A percentile compares a stretch with the other conserved stretches of the same genome.
Evolutionary conservation across 768 basidiomycete genomes (phyloP).

Genomic region (Mycena epipterygia): DNA sequence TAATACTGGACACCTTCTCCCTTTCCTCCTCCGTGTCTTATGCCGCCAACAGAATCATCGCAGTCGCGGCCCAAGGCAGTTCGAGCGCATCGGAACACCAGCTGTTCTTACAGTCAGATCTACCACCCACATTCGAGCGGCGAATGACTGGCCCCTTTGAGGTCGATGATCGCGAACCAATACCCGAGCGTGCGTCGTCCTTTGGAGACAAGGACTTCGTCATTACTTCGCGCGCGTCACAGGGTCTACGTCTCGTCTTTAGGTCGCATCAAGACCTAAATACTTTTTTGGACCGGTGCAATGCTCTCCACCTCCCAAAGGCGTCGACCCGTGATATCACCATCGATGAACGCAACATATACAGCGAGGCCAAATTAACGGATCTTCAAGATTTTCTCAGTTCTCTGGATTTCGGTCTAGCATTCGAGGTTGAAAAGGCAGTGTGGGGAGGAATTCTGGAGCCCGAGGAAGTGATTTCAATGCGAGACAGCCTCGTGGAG

Average conservation of each 20-base stretch:
- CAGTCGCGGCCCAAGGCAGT: conserved; percentile 35
- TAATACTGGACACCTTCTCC: neutral
- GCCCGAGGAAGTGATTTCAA: conserved; percentile 33
- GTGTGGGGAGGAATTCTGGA: conserved; percentile 45
- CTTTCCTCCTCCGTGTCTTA: conserved; percentile 39
- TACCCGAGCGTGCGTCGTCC: conserved; percentile 40
- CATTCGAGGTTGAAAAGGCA: conserved; percentile 56
- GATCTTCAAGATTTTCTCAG: conserved; percentile 41
- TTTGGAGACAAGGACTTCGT: conserved; percentile 41
- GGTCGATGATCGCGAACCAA: rapidly evolving
- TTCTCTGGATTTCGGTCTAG: conserved; percentile 48
- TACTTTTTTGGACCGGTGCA: conserved; percentile 44
- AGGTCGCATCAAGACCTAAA: conserved; percentile 38
- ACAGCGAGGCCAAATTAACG: conserved; percentile 13
- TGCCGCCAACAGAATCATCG: conserved; percentile 34
- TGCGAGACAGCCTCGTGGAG: conserved; percentile 36
- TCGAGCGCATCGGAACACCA: conserved; percentile 20
- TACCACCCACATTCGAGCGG: conserved; percentile 44
- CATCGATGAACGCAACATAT: conserved; percentile 36
- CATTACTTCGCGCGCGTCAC: conserved; percentile 43
- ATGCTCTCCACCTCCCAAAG: conserved; percentile 39
- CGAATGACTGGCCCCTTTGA: conserved; percentile 22
- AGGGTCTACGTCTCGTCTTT: conserved; percentile 48
- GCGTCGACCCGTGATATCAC: conserved; percentile 23
- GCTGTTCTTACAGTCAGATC: conserved; percentile 49